phyloP scores from a whole-genome alignment of 1,284 basidiomycete species.

The Pterulicium gracile region DNA sequence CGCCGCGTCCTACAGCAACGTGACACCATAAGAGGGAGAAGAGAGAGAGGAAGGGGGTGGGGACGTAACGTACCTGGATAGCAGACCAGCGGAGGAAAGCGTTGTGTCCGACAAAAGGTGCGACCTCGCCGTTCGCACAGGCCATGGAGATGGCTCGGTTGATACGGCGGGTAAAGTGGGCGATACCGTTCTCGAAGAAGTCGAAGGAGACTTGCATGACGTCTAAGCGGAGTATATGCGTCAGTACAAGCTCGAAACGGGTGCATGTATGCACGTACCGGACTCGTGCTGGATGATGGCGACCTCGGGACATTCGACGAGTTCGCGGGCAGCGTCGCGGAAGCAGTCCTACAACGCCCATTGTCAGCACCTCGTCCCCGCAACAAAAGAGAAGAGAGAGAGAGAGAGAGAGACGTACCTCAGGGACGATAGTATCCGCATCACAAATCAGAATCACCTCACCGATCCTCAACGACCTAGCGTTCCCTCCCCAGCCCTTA shows the following conservation, averaged over 20 bases:
- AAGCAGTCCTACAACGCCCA: conserved; percentile 84
- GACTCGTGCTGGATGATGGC: conserved; percentile 81
- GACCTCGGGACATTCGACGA: conserved; percentile 67
- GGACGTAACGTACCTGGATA: conserved; percentile 19
- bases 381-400: not conserved
- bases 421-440: conserved; percentile 79
- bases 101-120: conserved; percentile 84
- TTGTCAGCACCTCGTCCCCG: conserved; percentile 4
- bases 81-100: conserved; percentile 82
- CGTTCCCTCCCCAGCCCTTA: conserved; percentile 58
- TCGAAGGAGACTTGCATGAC: conserved; percentile 70
- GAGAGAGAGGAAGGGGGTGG: not conserved
- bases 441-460: conserved; percentile 65
- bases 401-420: conserved; percentile 23
- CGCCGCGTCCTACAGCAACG: conserved; percentile 52
- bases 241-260: conserved; percentile 3
- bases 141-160: conserved; percentile 47
- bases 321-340: conserved; percentile 74
- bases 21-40: not conserved
- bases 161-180: conserved; percentile 62
- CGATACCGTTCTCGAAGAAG: conserved; percentile 73
- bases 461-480: conserved; percentile 45
- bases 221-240: conserved; percentile 25
- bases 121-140: conserved; percentile 61
- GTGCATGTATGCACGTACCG: conserved; percentile 23